Percentiles rank a stretch among this genome's conserved stretches.
Evolutionary conservation across 495 filamentous ascomycete genomes (phyloP).

Genomic region (Neurospora discreta): DNA sequence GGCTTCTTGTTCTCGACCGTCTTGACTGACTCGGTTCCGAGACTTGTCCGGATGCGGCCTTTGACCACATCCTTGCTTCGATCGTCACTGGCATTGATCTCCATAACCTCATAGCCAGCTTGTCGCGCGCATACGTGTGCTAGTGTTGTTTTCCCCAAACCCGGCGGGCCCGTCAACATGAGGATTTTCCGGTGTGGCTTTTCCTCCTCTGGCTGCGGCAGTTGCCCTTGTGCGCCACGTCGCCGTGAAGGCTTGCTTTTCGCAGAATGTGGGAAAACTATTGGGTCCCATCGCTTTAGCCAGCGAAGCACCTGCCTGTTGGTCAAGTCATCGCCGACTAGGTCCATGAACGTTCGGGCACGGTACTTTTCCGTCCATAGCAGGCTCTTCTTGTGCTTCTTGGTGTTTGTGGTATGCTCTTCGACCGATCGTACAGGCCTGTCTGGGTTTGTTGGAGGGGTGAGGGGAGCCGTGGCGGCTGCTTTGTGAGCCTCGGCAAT

Average conservation of each 20-base stretch:
- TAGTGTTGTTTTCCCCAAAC: constrained; percentile 89
- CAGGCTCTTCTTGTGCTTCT: constrained; percentile 37
- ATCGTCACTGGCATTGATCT: constrained; percentile 81
- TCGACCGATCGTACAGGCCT: constrained; percentile 25
- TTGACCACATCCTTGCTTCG: constrained; percentile 70
- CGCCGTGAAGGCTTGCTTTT: constrained; percentile 38
- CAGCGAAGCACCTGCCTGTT: constrained; percentile 85
- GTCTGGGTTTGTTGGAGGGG: constrained; percentile 16
- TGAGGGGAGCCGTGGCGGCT: constrained; percentile 13
- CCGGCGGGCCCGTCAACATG: constrained; percentile 80
- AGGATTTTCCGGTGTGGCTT: constrained; percentile 73
- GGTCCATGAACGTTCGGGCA: constrained; percentile 80
- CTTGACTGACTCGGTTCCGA: constrained; percentile 87
- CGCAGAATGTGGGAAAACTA: constrained; percentile 71
- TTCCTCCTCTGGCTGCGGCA: constrained; percentile 44
- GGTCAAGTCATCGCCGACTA: constrained; percentile 89
- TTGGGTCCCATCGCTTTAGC: constrained; percentile 86
- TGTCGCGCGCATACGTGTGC: constrained; percentile 93
- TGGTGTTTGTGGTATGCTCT: constrained; percentile 22
- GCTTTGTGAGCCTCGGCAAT: constrained; percentile 22
- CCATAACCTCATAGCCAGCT: constrained; percentile 88
- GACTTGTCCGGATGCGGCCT: constrained; percentile 73
- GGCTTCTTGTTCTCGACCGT: constrained; percentile 57
- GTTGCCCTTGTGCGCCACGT: constrained; percentile 24
- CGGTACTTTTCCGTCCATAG: constrained; percentile 90